phyloP scores from a whole-genome alignment of 805 yeast species.

The Suhomyces emberorum region DNA sequence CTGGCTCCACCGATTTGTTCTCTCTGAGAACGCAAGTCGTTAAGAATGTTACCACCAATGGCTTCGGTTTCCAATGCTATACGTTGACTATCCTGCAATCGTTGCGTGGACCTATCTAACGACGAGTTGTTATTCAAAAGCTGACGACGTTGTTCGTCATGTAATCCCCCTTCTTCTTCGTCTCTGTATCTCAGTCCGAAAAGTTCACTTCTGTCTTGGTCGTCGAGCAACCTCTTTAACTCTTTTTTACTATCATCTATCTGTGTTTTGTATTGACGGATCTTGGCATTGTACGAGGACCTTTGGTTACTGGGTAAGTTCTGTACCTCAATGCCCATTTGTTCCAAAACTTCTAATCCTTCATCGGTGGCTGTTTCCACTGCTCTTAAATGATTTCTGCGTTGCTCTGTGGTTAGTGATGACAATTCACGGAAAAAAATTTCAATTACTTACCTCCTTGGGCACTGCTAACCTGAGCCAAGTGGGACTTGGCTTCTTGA shows the following conservation, averaged over 20 bases:
- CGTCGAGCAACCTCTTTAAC: constrained; percentile 58
- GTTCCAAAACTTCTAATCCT: constrained; percentile 75
- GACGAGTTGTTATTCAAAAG: constrained; percentile 74
- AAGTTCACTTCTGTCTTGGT: constrained; percentile 66
- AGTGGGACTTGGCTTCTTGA: constrained; percentile 65
- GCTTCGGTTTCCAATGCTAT: constrained; percentile 89
- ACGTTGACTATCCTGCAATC: constrained; percentile 83
- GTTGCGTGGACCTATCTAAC: constrained; percentile 76
- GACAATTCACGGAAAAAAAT: neutral
- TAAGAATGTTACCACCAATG: constrained; percentile 86
- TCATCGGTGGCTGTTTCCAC: constrained; percentile 74
- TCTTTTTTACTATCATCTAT: constrained; percentile 54
- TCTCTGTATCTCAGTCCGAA: constrained; percentile 57
- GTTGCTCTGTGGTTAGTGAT: constrained; percentile 19
- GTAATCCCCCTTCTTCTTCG: constrained; percentile 29
- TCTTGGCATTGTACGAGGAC: constrained; percentile 66
- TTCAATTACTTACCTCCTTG: constrained; percentile 36
- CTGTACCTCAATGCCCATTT: constrained; percentile 83
- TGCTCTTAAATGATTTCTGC: constrained; percentile 54
- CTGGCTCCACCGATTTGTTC: constrained; percentile 88
- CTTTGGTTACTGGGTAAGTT: constrained; percentile 74
- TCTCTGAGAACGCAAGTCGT: constrained; percentile 86
- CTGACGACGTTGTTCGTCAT: constrained; percentile 75
- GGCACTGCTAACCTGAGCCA: constrained; percentile 50
- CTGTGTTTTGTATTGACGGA: constrained; percentile 67